Conservation (phyloP, 2,329 filamentous ascomycete genomes). For the Fusarium sp. region DNA sequence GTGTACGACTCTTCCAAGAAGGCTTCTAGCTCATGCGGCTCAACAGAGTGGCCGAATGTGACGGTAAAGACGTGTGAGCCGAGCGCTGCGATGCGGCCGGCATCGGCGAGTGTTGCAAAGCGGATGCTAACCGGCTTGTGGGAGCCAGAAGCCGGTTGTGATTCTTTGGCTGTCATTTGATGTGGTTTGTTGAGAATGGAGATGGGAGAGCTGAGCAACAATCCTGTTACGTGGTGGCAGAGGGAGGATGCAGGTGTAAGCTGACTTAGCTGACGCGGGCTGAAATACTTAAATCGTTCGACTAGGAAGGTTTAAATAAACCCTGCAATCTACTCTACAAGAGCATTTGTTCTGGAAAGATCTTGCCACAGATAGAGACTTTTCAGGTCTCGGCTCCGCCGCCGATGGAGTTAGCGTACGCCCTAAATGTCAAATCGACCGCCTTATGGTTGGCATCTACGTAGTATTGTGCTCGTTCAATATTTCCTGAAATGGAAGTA, state of each 20-base stretch:
- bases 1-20: conserved; percentile 59
- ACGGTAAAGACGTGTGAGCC: conserved; percentile 56
- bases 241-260: neutral
- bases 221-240: neutral
- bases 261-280: neutral
- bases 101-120: conserved; percentile 22
- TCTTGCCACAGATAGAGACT: neutral
- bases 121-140: conserved; percentile 15
- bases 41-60: conserved; percentile 61
- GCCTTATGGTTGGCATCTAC: neutral
- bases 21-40: conserved; percentile 54
- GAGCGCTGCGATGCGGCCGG: conserved; percentile 51
- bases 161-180: conserved; percentile 10
- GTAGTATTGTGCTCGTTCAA: no score
- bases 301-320: neutral
- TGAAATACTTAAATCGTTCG: neutral
- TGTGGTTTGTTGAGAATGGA: neutral
- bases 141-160: neutral
- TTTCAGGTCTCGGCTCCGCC: neutral
- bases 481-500: neutral
- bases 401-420: conserved; percentile 9
- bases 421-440: conserved; percentile 28
- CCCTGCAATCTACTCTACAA: neutral
- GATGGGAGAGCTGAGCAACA: neutral
- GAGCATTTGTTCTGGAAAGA: conserved; percentile 16